These are phyloP conservation scores for Neurospora sp. DNA, from an alignment of 495 filamentous ascomycete genomes.

Conservation along the genomic window DNA sequence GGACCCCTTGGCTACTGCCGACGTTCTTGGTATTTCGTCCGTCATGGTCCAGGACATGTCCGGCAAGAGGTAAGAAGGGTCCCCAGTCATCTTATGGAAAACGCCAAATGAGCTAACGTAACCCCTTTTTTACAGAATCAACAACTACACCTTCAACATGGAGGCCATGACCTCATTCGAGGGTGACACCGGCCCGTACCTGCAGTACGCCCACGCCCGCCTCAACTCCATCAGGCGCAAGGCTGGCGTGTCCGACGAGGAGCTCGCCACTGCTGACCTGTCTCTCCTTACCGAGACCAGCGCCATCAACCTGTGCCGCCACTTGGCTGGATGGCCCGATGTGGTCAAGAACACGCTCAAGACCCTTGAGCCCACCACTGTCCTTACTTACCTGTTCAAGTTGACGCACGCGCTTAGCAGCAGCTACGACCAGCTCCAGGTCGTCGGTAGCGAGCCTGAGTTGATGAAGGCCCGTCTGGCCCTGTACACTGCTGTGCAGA, in stretches of 20 bases:
- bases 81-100: not conserved
- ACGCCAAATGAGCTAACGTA: not conserved
- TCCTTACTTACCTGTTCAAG: conserved; percentile 77
- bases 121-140: conserved; percentile 32
- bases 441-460: conserved; percentile 62
- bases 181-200: conserved; percentile 59
- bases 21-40: conserved; percentile 50
- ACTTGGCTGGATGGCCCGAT: conserved; percentile 56
- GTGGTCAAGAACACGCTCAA: conserved; percentile 52
- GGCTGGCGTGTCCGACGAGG: conserved; percentile 40
- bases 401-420: conserved; percentile 80
- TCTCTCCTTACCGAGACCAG: conserved; percentile 49
- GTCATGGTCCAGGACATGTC: conserved; percentile 61
- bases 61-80: conserved; percentile 43
- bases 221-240: conserved; percentile 51
- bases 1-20: conserved; percentile 42
- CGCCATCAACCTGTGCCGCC: conserved; percentile 49
- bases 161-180: conserved; percentile 60
- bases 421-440: conserved; percentile 71
- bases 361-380: conserved; percentile 54
- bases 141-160: conserved; percentile 56
- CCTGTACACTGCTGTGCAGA: conserved; percentile 68
- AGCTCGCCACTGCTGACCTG: conserved; percentile 47
- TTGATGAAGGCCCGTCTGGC: conserved; percentile 71
- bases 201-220: conserved; percentile 60